Evolutionary conservation across 2,329 filamentous ascomycete species (phyloP), one percentile per base, ranked within the genome.

Genomic region (Aureobasidium namibiae): DNA sequence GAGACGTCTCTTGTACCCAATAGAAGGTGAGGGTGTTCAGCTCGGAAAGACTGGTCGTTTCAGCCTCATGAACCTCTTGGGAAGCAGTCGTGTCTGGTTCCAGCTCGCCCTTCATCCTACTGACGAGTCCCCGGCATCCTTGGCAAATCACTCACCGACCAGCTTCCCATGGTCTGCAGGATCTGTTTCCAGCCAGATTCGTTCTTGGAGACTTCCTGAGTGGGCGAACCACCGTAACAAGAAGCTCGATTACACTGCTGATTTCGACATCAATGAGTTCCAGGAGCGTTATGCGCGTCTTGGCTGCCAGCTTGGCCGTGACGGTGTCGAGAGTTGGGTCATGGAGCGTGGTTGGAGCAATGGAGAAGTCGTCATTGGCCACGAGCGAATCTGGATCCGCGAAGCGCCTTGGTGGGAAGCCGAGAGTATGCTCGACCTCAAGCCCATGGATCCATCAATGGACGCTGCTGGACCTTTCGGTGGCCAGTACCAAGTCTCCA

Each of bases 281-380:
- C 82, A 86, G 21, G 85, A 87, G 65, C 85, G 94, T 45, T 99
- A 96, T 70, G 79, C 85, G 5, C 78, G 83, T 6, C 81, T 99
- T 0, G 94, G 94, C 14, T 99, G 94, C 72, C 84, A 87, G 66
- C 90, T 95, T 64, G 94, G 94, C 60, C 85, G 85, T 63, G 94
- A 99, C 63, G 94, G 92, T 49, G 91, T 96, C 56, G 90, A 97
- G 69, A 95, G 83, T 67, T 99, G 92, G 90, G 81, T 95, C 60
- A 81, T 97, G 52, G 92, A 97, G 74, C 86, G 94, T 61, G 94
- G 94, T 1, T 99, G 94, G 94, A 96, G 90, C 75, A 99, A 99
- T 66, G 94, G 94, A 39, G 94, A 97, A 74, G 91, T 97, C 1
- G 85, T 96, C 5, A 80, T 97, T 33, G 94, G 94, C 59, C 86